Percentiles rank a stretch among this genome's conserved stretches.
phyloP scores from a whole-genome alignment of 2,329 filamentous ascomycete species.

The Pezizomycotina sp. region DNA sequence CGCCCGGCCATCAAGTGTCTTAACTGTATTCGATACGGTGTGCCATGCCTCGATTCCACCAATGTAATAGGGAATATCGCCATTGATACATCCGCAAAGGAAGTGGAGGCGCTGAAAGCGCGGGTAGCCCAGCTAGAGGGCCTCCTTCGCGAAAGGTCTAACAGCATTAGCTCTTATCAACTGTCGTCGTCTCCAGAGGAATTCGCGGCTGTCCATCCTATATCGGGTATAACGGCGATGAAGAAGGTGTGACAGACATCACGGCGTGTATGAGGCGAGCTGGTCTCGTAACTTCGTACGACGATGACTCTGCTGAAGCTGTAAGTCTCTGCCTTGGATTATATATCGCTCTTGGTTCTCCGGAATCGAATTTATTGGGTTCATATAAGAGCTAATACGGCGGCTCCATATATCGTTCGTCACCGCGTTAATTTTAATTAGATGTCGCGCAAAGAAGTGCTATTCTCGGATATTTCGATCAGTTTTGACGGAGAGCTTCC shows the following conservation, averaged over 20 bases:
- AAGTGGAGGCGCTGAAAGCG: slow-evolving; percentile 15
- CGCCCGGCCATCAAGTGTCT: slow-evolving; percentile 7
- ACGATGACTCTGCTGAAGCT: slow-evolving; percentile 4
- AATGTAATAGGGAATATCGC: slow-evolving; percentile 10
- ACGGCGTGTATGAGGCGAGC: slow-evolving; percentile 13
- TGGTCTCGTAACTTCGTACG: too few relatives aligned
- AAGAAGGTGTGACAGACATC: slow-evolving; percentile 15
- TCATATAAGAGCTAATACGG: too few relatives aligned
- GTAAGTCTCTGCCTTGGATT: too few relatives aligned
- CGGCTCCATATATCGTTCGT: too few relatives aligned
- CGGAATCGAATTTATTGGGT: too few relatives aligned
- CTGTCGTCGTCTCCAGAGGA: slow-evolving; percentile 7
- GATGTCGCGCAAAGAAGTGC: too few relatives aligned
- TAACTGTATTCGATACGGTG: slow-evolving; percentile 18
- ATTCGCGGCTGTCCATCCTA: slow-evolving; percentile 7
- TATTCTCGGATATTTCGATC: too few relatives aligned
- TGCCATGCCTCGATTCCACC: slow-evolving; percentile 8
- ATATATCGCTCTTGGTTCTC: too few relatives aligned
- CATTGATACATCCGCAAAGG: slow-evolving; percentile 10
- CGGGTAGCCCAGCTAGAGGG: slow-evolving; percentile 16
- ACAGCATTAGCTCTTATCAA: too few relatives aligned
- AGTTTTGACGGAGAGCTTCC: too few relatives aligned
- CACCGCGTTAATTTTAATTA: too few relatives aligned
- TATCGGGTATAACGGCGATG: slow-evolving; percentile 12
- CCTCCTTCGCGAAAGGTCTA: slow-evolving; percentile 8